Percentiles rank a stretch among this genome's conserved stretches.
These are phyloP conservation scores for Podila horticola DNA, from an alignment of 192 early-diverging fungal species.

Conservation along the genomic window DNA sequence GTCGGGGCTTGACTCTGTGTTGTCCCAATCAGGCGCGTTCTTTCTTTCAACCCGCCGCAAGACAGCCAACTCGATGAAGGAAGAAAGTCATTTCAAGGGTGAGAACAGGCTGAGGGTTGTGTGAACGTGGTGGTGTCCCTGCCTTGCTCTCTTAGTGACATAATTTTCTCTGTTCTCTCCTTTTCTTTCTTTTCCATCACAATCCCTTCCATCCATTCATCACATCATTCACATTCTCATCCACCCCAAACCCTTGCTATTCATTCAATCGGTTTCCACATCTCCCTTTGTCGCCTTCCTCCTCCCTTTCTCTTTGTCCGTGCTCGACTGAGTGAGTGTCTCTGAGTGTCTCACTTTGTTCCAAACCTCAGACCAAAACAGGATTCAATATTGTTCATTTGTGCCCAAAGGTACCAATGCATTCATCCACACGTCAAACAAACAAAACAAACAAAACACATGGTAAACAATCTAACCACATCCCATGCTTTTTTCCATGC, in stretches of 20 bases:
- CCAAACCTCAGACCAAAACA: background rate
- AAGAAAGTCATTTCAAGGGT: too few relatives aligned
- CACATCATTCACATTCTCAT: background rate
- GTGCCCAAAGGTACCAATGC: too few relatives aligned
- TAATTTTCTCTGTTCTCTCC: background rate
- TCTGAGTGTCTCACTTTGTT: background rate
- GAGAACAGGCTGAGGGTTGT: too few relatives aligned
- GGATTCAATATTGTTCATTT: too few relatives aligned
- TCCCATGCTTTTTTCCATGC: background rate
- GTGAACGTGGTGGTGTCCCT: too few relatives aligned
- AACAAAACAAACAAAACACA: background rate
- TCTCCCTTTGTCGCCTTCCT: background rate
- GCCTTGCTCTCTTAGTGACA: background rate
- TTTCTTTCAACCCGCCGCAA: too few relatives aligned
- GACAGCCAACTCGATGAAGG: too few relatives aligned
- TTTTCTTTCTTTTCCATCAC: background rate
- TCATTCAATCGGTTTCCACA: background rate
- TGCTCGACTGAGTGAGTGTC: too few relatives aligned
- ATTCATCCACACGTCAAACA: background rate
- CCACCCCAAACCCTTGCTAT: background rate
- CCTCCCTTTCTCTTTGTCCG: background rate
- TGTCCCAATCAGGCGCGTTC: too few relatives aligned
- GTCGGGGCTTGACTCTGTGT: too few relatives aligned
- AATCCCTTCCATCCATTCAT: background rate
- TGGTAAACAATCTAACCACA: too few relatives aligned